Base-by-base conservation (phyloP, 768 basidiomycete genomes). In the Tulasnella sp. region DNA sequence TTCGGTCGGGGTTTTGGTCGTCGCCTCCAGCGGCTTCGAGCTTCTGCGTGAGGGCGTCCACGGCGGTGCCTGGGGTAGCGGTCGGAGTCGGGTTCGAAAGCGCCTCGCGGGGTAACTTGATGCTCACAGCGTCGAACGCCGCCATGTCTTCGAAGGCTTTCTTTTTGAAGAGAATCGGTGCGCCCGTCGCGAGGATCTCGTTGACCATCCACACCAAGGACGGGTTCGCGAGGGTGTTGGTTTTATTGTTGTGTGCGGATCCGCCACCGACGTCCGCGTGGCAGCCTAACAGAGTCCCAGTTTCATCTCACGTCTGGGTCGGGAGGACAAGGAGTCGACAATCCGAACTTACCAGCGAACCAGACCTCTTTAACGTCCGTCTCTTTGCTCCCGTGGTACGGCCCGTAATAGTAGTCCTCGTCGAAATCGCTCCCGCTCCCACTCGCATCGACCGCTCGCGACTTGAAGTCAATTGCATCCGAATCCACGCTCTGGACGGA, bases 351-450 rank as follows among this genome's bases (percentile, higher is more conserved):
- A 68, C 67, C 71, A 14, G 86, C 77, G 76, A 92, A 93, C 90
- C 90, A 93, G 3, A 92, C 90, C 77, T 93, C 91, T 16, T 87
- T 77, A 14, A 90, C 86, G 78, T 91, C 87, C 0, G 90, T 91
- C 69, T 29, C 36, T 37, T 66, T 36, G n/a, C n/a, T 40, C 26
- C 69, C 34, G 19, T 59, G 52, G 26, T 59, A 59, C 5, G 22
- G 22, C n/a, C 52, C 52, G 16, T 59, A 22, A 47, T 69, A 41
- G 11, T 65, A 65, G 1, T 65, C 64, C 6, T 65, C 64, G 36
- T 65, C 64, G 34, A 7, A 40, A 1, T 65, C 34, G 22, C 35
- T 65, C 35, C 39, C 64, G 19, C 35, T 65, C n/a, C 34, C 64
- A 37, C 36, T 34, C 63, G 36, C n/a, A 65, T 34, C 64, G 11